A percentile compares a stretch with the other conserved stretches of the same genome.
phyloP scores from a whole-genome alignment of 495 filamentous ascomycete genomes.

The Jackrogersella multiformis region DNA sequence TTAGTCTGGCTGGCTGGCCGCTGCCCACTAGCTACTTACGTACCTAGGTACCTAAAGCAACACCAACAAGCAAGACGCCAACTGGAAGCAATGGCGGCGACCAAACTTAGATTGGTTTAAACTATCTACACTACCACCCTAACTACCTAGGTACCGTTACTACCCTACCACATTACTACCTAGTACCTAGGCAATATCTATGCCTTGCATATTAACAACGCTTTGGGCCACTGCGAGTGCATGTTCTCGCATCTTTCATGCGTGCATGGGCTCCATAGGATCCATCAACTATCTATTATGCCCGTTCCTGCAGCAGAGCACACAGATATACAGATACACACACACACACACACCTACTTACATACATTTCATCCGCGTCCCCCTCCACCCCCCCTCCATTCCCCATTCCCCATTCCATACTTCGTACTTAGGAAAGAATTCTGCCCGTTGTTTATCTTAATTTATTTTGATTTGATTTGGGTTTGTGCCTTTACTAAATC shows the following conservation, averaged over 20 bases:
- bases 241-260: constrained; percentile 26
- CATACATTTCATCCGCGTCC: constrained; percentile 16
- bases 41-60: constrained; percentile 6
- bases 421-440: constrained; percentile 3
- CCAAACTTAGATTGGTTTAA: constrained; percentile 26
- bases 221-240: constrained; percentile 34
- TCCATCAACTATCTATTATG: constrained; percentile 29
- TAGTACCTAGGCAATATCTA: constrained; percentile 8
- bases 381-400: background rate
- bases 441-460: constrained; percentile 1
- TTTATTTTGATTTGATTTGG: too few relatives aligned
- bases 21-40: too few relatives aligned
- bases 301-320: constrained; percentile 43
- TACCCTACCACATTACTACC: too few relatives aligned
- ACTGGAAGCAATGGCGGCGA: constrained; percentile 17
- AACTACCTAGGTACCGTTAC: background rate
- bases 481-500: constrained; percentile 40
- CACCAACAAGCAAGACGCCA: too few relatives aligned
- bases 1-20: too few relatives aligned
- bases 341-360: background rate
- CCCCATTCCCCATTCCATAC: background rate
- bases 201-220: constrained; percentile 29
- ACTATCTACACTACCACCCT: background rate
- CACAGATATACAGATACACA: too few relatives aligned
- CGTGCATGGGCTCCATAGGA: constrained; percentile 37